phyloP scores from a whole-genome alignment of 352 stramenopile genomes.

The Phytophthora tubulina region DNA sequence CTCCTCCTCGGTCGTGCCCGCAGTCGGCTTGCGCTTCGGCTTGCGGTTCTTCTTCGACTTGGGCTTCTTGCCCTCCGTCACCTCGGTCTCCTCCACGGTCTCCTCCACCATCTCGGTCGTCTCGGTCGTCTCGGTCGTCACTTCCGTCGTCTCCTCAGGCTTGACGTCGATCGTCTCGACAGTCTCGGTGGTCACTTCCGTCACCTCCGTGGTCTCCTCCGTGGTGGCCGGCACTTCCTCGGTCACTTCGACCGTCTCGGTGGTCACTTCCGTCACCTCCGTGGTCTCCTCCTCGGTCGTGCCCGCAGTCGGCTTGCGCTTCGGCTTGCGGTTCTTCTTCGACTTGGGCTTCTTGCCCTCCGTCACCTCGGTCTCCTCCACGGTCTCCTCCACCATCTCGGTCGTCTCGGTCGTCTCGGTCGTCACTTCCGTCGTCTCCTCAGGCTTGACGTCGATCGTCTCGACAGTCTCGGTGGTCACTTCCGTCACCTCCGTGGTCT shows the following conservation, averaged over 20 bases:
- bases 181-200: constrained; percentile 11
- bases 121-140: too few species aligned
- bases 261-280: not conserved
- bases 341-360: constrained; percentile 28
- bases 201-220: not conserved
- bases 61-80: constrained; percentile 1
- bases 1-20: not conserved
- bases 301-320: constrained; percentile 12
- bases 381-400: constrained; percentile 6
- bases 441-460: too few species aligned
- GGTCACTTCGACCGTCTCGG: not conserved
- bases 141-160: too few species aligned
- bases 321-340: constrained; percentile 27
- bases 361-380: constrained; percentile 21
- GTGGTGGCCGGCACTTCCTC: not conserved
- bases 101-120: not conserved
- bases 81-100: constrained; percentile 8
- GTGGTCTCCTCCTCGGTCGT: constrained; percentile 3
- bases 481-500: too few species aligned
- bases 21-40: not conserved
- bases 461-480: too few species aligned
- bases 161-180: too few species aligned
- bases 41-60: not conserved
- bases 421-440: constrained; percentile 2
- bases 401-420: constrained; percentile 1